Base-by-base conservation (phyloP, 1,284 basidiomycete species). In the Moesziomyces globuligerus region DNA sequence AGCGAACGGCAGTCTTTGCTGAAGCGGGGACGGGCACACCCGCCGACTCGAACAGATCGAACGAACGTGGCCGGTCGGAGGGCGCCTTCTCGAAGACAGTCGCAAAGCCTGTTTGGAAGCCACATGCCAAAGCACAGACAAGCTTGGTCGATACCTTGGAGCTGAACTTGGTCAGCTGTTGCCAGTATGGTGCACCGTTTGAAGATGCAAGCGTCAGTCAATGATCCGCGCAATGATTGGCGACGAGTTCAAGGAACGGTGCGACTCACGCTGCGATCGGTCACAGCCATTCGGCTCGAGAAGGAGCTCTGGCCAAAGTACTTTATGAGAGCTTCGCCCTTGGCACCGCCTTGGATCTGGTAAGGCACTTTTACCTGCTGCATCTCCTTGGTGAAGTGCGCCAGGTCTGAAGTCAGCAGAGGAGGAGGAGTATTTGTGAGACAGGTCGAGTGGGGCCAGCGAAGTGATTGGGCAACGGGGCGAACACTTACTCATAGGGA, bases 291-390 rank as follows among this genome's bases (percentile, higher is more conserved):
- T n/a, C 59, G 40, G 42, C 48, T 62, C 4, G 59, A 62, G 20
- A 62, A 62, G 38, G 59, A 62, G 42, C 59, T 62, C n/a, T 62
- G 59, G 18, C 59, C 59, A 43, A 62, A 62, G 42, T 62, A 62
- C 39, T 62, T 49, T 42, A 48, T 46, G 5, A 50, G 47, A 0
- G 52, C 59, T 26, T 62, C 51, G 21, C 51, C 51, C 11, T 36
- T 39, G 0, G 34, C 18, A 15, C 59, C 59, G 17, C 49, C 52
- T 15, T 55, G 26, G 9, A 21, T 25, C 4, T 20, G 50, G 43
- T 62, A 62, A 5, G 52, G 15, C 15, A 62, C 48, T 10, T 26
- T 54, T 28, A 46, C 51, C 7, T 55, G 59, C n/a, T 51, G 46
- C 48, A 55, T 48, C 20, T 62, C 37, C 43, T 62, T 62, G 37